phyloP scores from a whole-genome alignment of 2,329 filamentous ascomycete genomes.

The Xylaria sp. region DNA sequence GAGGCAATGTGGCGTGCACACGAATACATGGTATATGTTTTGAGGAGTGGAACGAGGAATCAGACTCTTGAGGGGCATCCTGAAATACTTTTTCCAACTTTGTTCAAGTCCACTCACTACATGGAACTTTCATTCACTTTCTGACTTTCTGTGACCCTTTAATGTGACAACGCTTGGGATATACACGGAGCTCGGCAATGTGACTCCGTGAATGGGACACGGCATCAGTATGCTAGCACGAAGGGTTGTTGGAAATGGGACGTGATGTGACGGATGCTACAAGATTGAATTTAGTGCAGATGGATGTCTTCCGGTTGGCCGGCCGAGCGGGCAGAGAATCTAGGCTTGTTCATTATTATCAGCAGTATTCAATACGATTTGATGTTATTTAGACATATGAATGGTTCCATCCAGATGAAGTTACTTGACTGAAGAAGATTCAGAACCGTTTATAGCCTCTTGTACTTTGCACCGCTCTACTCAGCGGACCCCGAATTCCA shows the following conservation, averaged over 20 bases:
- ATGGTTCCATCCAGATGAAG: too few species aligned
- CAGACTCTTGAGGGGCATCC: constrained; percentile 21
- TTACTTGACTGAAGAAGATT: too few species aligned
- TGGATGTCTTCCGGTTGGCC: neutral
- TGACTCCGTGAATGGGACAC: neutral
- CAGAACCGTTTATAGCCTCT: too few species aligned
- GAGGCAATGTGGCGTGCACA: constrained; percentile 21
- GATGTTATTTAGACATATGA: too few species aligned
- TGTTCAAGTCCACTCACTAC: constrained; percentile 31
- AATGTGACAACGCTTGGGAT: constrained; percentile 5
- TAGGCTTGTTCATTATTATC: constrained; percentile 11
- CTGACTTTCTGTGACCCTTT: neutral
- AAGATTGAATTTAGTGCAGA: constrained; percentile 6
- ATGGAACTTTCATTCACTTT: constrained; percentile 15
- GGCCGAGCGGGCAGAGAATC: neutral
- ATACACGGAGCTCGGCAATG: constrained; percentile 4
- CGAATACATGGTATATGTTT: constrained; percentile 21
- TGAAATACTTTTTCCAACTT: constrained; percentile 19
- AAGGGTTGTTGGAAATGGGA: neutral
- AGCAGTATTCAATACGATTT: too few species aligned
- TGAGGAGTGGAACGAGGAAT: constrained; percentile 16
- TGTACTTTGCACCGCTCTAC: too few species aligned
- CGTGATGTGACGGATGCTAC: constrained; percentile 10
- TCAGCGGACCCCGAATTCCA: neutral
- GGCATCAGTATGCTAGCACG: neutral